phyloP scores from a whole-genome alignment of 768 basidiomycete genomes.

The Boletales sp. region DNA sequence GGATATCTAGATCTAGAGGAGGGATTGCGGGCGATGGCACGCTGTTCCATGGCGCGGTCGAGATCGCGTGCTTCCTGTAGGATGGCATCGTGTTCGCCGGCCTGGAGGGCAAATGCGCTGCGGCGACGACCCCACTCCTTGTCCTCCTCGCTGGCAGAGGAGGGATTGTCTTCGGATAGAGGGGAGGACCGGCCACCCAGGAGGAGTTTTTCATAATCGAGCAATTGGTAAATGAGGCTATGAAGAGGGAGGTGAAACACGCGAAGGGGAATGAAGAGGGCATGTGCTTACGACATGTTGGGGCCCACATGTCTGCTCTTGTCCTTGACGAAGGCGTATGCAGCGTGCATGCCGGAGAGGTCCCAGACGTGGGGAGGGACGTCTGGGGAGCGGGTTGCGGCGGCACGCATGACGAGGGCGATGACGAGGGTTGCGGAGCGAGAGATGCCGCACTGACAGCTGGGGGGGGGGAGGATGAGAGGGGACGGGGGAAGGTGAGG shows the following conservation, averaged over 20 bases:
- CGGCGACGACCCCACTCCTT: conserved; percentile 80
- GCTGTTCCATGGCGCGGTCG: conserved; percentile 86
- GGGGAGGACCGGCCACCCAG: conserved; percentile 49
- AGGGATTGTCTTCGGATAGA: conserved; percentile 52
- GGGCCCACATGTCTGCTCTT: conserved; percentile 87
- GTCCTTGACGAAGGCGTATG: conserved; percentile 86
- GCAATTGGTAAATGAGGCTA: conserved; percentile 89
- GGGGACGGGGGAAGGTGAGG: conserved; percentile 8
- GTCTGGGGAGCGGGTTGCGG: conserved; percentile 58
- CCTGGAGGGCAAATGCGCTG: conserved; percentile 43
- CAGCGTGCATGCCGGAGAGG: conserved; percentile 84
- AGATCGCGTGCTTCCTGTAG: conserved; percentile 79
- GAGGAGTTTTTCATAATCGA: conserved; percentile 83
- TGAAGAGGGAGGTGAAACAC: conserved; percentile 21
- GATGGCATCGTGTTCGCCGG: conserved; percentile 50
- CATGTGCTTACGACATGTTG: conserved; percentile 83
- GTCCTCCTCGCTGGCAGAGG: conserved; percentile 57
- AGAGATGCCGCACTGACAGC: conserved; percentile 93
- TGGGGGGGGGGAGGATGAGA: conserved; percentile 29
- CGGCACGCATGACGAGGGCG: conserved; percentile 92
- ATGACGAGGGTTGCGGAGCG: conserved; percentile 88
- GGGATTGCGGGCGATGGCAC: conserved; percentile 68
- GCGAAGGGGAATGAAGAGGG: conserved; percentile 20
- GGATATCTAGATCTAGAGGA: conserved; percentile 61
- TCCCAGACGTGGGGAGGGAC: conserved; percentile 76